Conservation (phyloP, 345 rosid species). For the Eucalyptus pumila region DNA sequence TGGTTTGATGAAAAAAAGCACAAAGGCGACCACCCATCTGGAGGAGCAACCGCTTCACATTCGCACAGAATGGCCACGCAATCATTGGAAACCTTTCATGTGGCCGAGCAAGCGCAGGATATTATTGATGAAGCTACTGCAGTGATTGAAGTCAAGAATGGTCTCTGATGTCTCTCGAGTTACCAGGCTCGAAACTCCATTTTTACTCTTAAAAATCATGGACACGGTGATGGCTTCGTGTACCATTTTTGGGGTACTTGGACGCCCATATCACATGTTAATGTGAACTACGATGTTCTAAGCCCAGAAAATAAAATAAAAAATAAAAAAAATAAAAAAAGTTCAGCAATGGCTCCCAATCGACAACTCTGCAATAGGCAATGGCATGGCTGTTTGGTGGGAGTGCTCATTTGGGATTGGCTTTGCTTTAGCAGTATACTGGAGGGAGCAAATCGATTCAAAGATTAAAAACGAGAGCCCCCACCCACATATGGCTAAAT, state of each 20-base stretch:
- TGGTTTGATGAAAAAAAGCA: background rate
- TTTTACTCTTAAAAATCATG: background rate
- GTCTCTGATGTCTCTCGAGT: background rate
- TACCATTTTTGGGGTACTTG: background rate
- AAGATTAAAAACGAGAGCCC: background rate
- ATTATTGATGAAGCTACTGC: background rate
- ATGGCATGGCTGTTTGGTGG: background rate
- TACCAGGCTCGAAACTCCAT: background rate
- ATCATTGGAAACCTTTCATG: background rate
- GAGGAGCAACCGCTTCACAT: background rate
- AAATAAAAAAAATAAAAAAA: too few relatives aligned
- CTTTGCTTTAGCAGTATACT: background rate
- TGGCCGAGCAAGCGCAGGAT: conserved; percentile 3
- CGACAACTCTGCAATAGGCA: background rate
- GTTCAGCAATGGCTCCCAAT: background rate
- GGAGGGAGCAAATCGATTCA: background rate
- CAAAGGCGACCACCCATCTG: conserved; percentile 2
- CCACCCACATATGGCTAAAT: background rate
- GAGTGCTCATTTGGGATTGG: background rate
- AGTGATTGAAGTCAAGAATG: background rate
- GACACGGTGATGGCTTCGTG: background rate
- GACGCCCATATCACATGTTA: background rate
- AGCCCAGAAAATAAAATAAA: background rate
- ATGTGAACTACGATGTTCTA: background rate
- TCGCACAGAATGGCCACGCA: background rate